These are phyloP conservation scores for Musa acuminata DNA, from an alignment of 176 grass and related monocot species.

Conservation along the genomic window DNA sequence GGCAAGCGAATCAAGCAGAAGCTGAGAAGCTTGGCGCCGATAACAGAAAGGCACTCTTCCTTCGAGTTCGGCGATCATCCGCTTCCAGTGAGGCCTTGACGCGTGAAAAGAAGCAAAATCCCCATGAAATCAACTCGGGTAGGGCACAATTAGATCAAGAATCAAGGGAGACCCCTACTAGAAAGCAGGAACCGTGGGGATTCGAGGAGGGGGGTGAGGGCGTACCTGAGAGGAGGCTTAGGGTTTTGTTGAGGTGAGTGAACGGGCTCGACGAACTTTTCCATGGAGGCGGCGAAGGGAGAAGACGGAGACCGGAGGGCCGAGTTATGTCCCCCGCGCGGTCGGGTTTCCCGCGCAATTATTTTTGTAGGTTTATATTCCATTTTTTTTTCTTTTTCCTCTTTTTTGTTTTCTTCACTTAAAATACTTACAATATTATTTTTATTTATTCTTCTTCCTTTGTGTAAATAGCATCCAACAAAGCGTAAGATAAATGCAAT, in stretches of 20 bases:
- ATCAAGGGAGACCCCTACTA: not conserved
- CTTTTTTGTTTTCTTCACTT: too few relatives aligned
- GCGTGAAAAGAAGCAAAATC: not conserved
- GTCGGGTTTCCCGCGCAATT: slow-evolving; percentile 7
- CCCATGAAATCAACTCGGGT: not conserved
- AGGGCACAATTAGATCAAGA: not conserved
- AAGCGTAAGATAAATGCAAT: too few relatives aligned
- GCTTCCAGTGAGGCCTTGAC: slow-evolving; percentile 37
- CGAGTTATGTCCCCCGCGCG: too few relatives aligned
- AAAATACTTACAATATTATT: too few relatives aligned
- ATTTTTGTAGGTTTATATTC: not conserved
- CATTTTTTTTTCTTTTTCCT: not conserved
- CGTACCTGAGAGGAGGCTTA: slow-evolving; percentile 11
- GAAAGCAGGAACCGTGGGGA: not conserved
- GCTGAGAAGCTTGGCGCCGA: slow-evolving; percentile 41
- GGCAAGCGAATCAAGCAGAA: slow-evolving; percentile 50
- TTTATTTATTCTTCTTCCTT: too few relatives aligned
- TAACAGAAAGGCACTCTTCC: slow-evolving; percentile 42
- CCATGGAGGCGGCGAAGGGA: slow-evolving; percentile 32
- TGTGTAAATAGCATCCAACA: too few relatives aligned
- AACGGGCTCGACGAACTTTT: slow-evolving; percentile 44
- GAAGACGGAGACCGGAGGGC: not conserved
- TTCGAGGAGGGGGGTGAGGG: not conserved
- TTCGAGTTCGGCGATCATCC: slow-evolving; percentile 52
- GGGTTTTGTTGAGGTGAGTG: slow-evolving; percentile 1